phyloP scores from a whole-genome alignment of 2,329 filamentous ascomycete species.

The Pyricularia grisea region DNA sequence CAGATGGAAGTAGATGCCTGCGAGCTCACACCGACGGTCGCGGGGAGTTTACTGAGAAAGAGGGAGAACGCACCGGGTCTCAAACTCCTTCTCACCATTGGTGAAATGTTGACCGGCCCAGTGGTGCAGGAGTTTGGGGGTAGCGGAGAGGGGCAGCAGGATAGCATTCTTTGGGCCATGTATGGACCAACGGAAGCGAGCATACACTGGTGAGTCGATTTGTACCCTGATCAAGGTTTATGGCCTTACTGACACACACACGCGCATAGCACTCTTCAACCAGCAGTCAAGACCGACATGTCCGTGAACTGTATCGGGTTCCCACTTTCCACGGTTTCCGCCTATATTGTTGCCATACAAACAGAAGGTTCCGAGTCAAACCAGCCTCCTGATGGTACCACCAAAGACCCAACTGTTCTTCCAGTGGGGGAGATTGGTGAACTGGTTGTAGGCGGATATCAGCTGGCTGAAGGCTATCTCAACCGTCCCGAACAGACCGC shows the following conservation, averaged over 20 bases:
- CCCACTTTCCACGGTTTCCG: slow-evolving; percentile 73
- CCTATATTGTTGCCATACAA: slow-evolving; percentile 54
- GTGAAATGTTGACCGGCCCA: slow-evolving; percentile 77
- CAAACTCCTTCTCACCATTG: slow-evolving; percentile 71
- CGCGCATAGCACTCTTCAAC: slow-evolving; percentile 53
- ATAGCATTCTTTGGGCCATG: slow-evolving; percentile 77
- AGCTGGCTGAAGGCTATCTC: slow-evolving; percentile 73
- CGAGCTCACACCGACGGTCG: slow-evolving; percentile 84
- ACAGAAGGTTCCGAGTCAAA: slow-evolving; percentile 12
- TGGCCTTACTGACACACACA: background rate
- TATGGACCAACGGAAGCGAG: slow-evolving; percentile 89
- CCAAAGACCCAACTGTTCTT: slow-evolving; percentile 38
- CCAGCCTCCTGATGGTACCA: background rate
- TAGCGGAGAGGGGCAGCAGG: slow-evolving; percentile 16
- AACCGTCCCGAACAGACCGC: slow-evolving; percentile 70
- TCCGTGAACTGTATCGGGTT: slow-evolving; percentile 63
- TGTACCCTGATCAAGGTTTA: no score
- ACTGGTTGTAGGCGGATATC: slow-evolving; percentile 69
- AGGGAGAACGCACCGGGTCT: slow-evolving; percentile 58
- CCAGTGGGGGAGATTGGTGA: slow-evolving; percentile 64
- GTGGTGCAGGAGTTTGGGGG: slow-evolving; percentile 75
- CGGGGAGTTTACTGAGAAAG: slow-evolving; percentile 63
- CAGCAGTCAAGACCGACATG: slow-evolving; percentile 45
- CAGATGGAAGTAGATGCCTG: slow-evolving; percentile 66
- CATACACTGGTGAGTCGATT: slow-evolving; percentile 59